phyloP scores from a whole-genome alignment of 192 early-diverging fungal genomes.

The Lobosporangium transversale region DNA sequence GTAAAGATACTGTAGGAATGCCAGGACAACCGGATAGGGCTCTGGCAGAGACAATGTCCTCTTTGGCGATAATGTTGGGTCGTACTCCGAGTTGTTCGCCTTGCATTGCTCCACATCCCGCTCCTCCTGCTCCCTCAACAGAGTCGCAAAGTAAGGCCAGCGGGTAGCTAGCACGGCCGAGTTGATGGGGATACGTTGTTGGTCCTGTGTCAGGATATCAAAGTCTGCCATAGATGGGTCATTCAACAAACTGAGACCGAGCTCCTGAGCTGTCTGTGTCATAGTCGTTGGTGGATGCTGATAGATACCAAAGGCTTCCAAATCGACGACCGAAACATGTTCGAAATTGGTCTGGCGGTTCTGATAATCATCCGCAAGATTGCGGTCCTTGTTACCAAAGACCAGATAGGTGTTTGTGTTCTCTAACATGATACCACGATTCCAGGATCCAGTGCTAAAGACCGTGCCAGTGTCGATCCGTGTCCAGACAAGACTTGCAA shows the following conservation, averaged over 20 bases:
- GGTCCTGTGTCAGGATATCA: constrained; percentile 54
- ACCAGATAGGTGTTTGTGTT: constrained; percentile 69
- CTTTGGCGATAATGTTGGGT: constrained; percentile 39
- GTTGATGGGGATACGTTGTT: constrained; percentile 57
- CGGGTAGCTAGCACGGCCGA: constrained; percentile 54
- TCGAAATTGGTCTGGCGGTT: constrained; percentile 79
- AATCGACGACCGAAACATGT: constrained; percentile 70
- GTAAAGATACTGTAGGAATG: constrained; percentile 75
- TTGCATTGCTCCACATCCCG: constrained; percentile 41
- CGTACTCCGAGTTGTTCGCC: constrained; percentile 40
- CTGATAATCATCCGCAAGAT: constrained; percentile 78
- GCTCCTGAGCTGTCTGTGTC: constrained; percentile 58
- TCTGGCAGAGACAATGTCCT: constrained; percentile 53
- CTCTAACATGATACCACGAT: constrained; percentile 69
- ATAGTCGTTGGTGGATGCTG: constrained; percentile 58
- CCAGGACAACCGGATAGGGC: constrained; percentile 58
- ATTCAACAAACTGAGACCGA: constrained; percentile 57
- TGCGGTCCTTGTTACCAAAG: constrained; percentile 73
- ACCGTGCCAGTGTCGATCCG: constrained; percentile 70
- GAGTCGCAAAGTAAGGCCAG: constrained; percentile 58
- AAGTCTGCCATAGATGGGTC: constrained; percentile 60
- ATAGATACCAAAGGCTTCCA: constrained; percentile 76
- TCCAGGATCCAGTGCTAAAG: constrained; percentile 79
- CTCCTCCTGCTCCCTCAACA: constrained; percentile 52
- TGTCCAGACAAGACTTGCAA: constrained; percentile 65